phyloP scores from a whole-genome alignment of 208 protist genomes.

The Crithidia expoeki region DNA sequence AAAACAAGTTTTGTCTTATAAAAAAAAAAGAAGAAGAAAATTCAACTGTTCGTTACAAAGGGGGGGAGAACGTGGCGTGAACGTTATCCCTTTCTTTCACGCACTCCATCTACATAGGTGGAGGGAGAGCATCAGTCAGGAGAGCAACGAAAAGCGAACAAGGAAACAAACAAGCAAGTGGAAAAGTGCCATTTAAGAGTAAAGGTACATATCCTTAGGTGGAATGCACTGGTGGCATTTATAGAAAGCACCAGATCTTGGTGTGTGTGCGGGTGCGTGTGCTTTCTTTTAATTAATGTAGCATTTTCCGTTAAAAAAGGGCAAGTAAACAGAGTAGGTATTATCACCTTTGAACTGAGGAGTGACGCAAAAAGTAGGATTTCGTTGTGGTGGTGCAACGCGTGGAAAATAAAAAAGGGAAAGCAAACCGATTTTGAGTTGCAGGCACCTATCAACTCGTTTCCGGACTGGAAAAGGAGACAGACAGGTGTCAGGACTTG shows the following conservation, averaged over 20 bases:
- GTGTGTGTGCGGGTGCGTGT: too few relatives aligned
- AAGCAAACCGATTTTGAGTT: neutral
- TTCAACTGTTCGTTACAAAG: neutral
- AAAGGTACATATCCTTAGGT: constrained; percentile 20
- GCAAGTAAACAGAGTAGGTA: constrained; percentile 1
- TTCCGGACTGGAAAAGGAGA: too few relatives aligned
- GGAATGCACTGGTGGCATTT: constrained; percentile 15
- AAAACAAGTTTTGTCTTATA: neutral
- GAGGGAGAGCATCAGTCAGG: neutral
- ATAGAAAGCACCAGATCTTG: constrained; percentile 7
- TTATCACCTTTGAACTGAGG: constrained; percentile 3
- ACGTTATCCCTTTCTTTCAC: neutral
- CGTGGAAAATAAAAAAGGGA: neutral
- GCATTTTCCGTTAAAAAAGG: neutral
- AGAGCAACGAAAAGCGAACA: constrained; percentile 10
- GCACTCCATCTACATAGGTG: neutral
- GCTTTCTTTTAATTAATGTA: constrained; percentile 8
- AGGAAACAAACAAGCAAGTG: constrained; percentile 10
- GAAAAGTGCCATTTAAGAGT: constrained; percentile 4
- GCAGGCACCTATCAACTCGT: too few relatives aligned
- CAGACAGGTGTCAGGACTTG: too few relatives aligned
- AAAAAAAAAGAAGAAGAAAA: constrained; percentile 2
- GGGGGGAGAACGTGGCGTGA: neutral
- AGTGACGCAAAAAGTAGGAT: constrained; percentile 8
- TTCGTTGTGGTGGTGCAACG: too few relatives aligned